A percentile compares a stretch with the other conserved stretches of the same genome.
These are phyloP conservation scores for Cordyceps javanica DNA, from an alignment of 2,329 filamentous ascomycete genomes.

Conservation along the genomic window DNA sequence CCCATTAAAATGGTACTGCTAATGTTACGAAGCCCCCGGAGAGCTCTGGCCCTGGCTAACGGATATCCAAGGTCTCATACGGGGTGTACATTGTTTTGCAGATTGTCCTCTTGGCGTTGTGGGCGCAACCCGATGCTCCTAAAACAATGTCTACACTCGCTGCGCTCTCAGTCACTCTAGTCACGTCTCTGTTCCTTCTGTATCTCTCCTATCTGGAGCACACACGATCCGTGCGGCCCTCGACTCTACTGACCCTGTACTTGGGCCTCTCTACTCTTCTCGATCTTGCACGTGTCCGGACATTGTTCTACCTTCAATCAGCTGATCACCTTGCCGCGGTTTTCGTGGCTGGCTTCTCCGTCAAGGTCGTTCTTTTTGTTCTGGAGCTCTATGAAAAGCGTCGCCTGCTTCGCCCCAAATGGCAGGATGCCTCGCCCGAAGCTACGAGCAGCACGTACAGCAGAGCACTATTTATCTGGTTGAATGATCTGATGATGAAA, in stretches of 20 bases:
- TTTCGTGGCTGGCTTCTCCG: conserved; percentile 19
- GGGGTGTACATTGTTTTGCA: conserved; percentile 9
- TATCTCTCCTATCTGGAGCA: conserved; percentile 28
- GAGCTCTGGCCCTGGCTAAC: background rate
- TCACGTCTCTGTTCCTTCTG: conserved; percentile 15
- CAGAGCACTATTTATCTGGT: conserved; percentile 27
- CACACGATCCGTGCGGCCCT: conserved; percentile 25
- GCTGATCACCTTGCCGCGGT: conserved; percentile 19
- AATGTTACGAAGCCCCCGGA: background rate
- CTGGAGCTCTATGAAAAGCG: conserved; percentile 26
- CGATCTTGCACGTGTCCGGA: conserved; percentile 26
- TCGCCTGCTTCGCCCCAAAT: conserved; percentile 16
- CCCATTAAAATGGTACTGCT: background rate
- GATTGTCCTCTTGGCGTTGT: conserved; percentile 16
- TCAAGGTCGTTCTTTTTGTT: conserved; percentile 24
- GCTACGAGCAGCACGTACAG: conserved; percentile 25
- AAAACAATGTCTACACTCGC: conserved; percentile 17
- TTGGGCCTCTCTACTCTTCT: conserved; percentile 25
- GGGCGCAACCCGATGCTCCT: conserved; percentile 13
- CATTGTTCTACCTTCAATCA: conserved; percentile 24
- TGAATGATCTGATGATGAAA: conserved; percentile 23
- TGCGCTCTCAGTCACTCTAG: conserved; percentile 15
- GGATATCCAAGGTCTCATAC: conserved; percentile 1
- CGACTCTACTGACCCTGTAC: conserved; percentile 25
- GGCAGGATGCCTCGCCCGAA: conserved; percentile 22